Conservation (phyloP, 768 basidiomycete species). For the Rhodotorula graminis region DNA sequence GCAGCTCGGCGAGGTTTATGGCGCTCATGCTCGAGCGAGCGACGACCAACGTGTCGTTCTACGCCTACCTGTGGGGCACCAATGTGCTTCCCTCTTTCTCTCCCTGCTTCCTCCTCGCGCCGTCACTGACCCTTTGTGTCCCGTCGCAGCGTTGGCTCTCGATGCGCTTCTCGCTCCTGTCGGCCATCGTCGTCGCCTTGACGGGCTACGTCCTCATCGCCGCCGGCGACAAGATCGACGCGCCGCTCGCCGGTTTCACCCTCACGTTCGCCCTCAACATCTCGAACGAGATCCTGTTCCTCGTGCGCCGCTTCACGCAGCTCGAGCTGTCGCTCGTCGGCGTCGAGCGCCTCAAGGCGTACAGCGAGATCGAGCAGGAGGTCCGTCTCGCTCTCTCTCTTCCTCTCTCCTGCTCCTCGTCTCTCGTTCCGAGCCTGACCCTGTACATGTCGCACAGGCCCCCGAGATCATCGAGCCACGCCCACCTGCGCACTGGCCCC, state of each 20-base stretch:
- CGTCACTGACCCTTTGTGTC: too few species aligned
- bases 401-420: neutral
- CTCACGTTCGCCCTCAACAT: slow-evolving; percentile 38
- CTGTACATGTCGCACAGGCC: slow-evolving; percentile 5
- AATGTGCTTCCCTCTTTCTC: neutral
- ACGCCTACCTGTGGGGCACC: slow-evolving; percentile 38
- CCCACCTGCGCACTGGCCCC: slow-evolving; percentile 41
- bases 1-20: slow-evolving; percentile 35
- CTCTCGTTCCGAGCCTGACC: neutral
- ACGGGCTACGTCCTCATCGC: slow-evolving; percentile 40
- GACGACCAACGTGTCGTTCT: slow-evolving; percentile 40
- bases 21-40: slow-evolving; percentile 37
- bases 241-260: slow-evolving; percentile 36
- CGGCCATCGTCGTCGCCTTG: slow-evolving; percentile 33
- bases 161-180: slow-evolving; percentile 40
- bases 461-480: slow-evolving; percentile 42
- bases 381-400: neutral
- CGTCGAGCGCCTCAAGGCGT: slow-evolving; percentile 45
- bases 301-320: slow-evolving; percentile 40
- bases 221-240: slow-evolving; percentile 35
- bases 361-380: slow-evolving; percentile 37
- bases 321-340: slow-evolving; percentile 44
- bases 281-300: slow-evolving; percentile 41
- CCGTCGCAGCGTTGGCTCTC: slow-evolving; percentile 41
- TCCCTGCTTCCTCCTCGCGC: too few species aligned